phyloP scores from a whole-genome alignment of 163 green algal genomes.

The Chlamydomonas reinhardtii region DNA sequence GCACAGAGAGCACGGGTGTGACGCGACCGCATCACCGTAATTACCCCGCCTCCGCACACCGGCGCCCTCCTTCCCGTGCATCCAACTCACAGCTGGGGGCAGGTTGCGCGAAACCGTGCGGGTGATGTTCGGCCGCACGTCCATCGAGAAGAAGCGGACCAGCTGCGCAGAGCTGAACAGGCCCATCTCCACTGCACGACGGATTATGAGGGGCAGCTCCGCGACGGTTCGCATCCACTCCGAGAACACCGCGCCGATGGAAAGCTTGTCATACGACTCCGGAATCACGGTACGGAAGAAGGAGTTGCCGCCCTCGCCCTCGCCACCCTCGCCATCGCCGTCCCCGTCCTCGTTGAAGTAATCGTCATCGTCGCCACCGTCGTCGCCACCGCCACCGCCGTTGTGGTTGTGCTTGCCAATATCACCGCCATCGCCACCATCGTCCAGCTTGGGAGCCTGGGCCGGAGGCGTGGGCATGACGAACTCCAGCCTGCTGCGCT shows the following conservation, averaged over 20 bases:
- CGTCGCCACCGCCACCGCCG: conserved; percentile 88
- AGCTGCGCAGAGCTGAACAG: conserved; percentile 93
- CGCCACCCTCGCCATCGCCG: conserved; percentile 75
- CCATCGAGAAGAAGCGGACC: conserved; percentile 93
- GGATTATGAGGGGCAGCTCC: conserved; percentile 91
- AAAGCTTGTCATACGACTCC: conserved; percentile 92
- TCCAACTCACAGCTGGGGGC: conserved; percentile 65
- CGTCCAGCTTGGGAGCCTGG: conserved; percentile 83
- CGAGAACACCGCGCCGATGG: conserved; percentile 85
- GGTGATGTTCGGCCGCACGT: conserved; percentile 90
- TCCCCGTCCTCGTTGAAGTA: conserved; percentile 86
- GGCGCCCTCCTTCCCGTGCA: too few species aligned
- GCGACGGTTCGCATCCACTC: conserved; percentile 96
- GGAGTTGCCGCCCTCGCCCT: conserved; percentile 67
- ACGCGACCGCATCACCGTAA: too few species aligned
- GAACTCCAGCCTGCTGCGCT: conserved; percentile 76
- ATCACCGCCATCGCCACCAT: conserved; percentile 85
- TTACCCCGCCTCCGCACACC: too few species aligned
- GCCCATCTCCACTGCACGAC: conserved; percentile 92
- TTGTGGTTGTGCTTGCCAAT: conserved; percentile 93
- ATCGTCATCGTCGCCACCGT: conserved; percentile 91
- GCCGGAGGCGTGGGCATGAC: conserved; percentile 71
- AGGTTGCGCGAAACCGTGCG: conserved; percentile 84
- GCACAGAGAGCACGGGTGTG: too few species aligned
- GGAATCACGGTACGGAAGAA: conserved; percentile 86